Evolutionary conservation across 208 protist genomes (phyloP), one percentile per base, ranked within the genome.

Genomic region (Trypanosoma scelopori): DNA sequence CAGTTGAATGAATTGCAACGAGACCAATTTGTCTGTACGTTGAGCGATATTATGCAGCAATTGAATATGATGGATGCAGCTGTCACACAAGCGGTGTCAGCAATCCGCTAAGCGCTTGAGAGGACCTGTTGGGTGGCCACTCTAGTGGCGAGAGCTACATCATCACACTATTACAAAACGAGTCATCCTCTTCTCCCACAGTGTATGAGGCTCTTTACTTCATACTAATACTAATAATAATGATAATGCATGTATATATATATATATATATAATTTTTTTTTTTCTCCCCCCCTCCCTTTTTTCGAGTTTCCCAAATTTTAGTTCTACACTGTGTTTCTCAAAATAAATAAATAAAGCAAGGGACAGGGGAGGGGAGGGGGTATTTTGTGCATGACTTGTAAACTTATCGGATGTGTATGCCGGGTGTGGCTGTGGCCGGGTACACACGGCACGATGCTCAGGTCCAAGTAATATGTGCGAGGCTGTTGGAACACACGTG

Each of bases 381-480:
- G 32, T 37, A 28, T 53, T 18, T 3, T 32, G 13, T 30, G 51
- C 18, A 70, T 57, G 51, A 13, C 23, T 11, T 41, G 30, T 37
- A 59, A 66, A 47, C 3, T 61, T 3, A 48, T 55, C 60, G 41
- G 13, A 28, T 66, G 66, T 20, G 23, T 64, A 37, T 80, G 82
- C 65, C 60, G 76, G n/a, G n/a, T 32, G 27, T 81, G 25, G 72
- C 69, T 13, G 49, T 88, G 12, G 68, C 85, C 25, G 78, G 78
- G 82, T 42, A 59, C 60, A 16, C 7, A 84, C 12, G 68, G 55
- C 9, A 75, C 65, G 0, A 73, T 71, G 27, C 32, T 85, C 7
- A 69, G 83, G 41, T 93, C 86, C 76, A 76, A 78, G 55, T 76
- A 66, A 66, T 39, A 65, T 64, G 53, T 87, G 86, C 53, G 67